Conservation (phyloP, 2,329 filamentous ascomycete genomes). For the Basipetospora chlamydospora region DNA sequence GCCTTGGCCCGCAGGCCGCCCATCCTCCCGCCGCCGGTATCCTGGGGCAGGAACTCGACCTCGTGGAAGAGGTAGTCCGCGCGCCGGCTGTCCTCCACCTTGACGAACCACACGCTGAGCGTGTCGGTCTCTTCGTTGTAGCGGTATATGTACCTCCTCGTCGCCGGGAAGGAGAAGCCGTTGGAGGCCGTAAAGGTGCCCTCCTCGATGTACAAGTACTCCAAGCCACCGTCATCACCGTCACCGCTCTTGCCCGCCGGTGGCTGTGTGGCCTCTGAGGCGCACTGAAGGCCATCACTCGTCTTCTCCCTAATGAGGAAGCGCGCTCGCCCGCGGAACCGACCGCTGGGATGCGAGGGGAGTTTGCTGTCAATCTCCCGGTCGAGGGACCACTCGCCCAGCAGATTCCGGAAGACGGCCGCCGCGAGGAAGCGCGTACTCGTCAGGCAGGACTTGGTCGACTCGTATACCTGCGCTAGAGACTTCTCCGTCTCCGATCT, state of each 20-base stretch:
- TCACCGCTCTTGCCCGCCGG: slow-evolving; percentile 14
- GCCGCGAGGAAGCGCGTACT: slow-evolving; percentile 40
- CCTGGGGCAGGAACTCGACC: slow-evolving; percentile 42
- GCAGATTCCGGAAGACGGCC: slow-evolving; percentile 55
- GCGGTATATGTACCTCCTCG: slow-evolving; percentile 56
- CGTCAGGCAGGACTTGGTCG: slow-evolving; percentile 25
- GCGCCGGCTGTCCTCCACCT: slow-evolving; percentile 42
- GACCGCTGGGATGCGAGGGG: slow-evolving; percentile 46
- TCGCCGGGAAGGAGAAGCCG: slow-evolving; percentile 43
- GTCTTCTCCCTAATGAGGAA: slow-evolving; percentile 52
- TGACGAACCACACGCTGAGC: slow-evolving; percentile 61
- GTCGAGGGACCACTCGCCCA: slow-evolving; percentile 54
- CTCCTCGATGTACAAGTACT: slow-evolving; percentile 57
- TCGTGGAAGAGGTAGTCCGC: slow-evolving; percentile 66
- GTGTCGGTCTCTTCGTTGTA: slow-evolving; percentile 46
- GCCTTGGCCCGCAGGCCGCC: slow-evolving; percentile 34
- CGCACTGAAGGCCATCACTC: slow-evolving; percentile 33
- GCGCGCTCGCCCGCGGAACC: slow-evolving; percentile 47
- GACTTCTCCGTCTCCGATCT: slow-evolving; percentile 25
- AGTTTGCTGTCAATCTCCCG: slow-evolving; percentile 39
- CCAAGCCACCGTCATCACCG: slow-evolving; percentile 20
- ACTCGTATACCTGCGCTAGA: slow-evolving; percentile 28
- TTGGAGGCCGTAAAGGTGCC: slow-evolving; percentile 46
- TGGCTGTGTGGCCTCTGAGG: slow-evolving; percentile 18
- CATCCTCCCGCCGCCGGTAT: slow-evolving; percentile 4